Conservation (phyloP, 2,329 filamentous ascomycete species). For the Aureobasidium sp. region DNA sequence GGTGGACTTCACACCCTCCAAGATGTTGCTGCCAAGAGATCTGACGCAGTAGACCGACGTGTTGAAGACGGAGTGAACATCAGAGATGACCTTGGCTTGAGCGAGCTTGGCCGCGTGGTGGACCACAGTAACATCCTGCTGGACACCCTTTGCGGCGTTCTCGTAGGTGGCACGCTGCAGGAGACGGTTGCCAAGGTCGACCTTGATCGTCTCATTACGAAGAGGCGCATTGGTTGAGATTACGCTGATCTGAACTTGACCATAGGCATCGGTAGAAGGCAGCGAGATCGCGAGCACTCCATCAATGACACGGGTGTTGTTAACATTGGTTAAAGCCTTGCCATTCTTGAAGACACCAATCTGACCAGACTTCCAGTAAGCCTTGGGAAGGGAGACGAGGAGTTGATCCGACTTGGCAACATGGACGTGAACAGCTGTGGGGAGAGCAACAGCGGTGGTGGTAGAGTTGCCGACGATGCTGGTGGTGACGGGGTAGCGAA, state of each 20-base stretch:
- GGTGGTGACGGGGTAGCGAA: constrained; percentile 6
- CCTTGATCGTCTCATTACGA: constrained; percentile 8
- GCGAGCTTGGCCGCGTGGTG: constrained; percentile 5
- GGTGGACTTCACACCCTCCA: neutral
- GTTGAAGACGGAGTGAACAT: constrained; percentile 8
- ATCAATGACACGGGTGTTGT: constrained; percentile 5
- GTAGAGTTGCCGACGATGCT: neutral
- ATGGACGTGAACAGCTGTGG: constrained; percentile 1
- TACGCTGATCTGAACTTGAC: constrained; percentile 5
- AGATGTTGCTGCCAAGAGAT: neutral
- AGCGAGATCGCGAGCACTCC: constrained; percentile 1
- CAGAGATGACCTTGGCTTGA: constrained; percentile 4
- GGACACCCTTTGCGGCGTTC: constrained; percentile 9
- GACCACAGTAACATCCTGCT: constrained; percentile 11
- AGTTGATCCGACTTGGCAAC: constrained; percentile 8
- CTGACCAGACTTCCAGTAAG: constrained; percentile 2
- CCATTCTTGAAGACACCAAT: constrained; percentile 1
- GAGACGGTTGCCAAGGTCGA: constrained; percentile 13
- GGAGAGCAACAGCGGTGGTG: neutral
- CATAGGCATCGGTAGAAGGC: constrained; percentile 4
- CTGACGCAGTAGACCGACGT: neutral
- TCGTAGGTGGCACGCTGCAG: constrained; percentile 13
- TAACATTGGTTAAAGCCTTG: neutral
- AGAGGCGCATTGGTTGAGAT: neutral
- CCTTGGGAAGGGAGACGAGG: constrained; percentile 4